A percentile compares a stretch with the other conserved stretches of the same genome.
phyloP scores from a whole-genome alignment of 2,329 filamentous ascomycete genomes.

The Dothidotthia symphoricarpi region DNA sequence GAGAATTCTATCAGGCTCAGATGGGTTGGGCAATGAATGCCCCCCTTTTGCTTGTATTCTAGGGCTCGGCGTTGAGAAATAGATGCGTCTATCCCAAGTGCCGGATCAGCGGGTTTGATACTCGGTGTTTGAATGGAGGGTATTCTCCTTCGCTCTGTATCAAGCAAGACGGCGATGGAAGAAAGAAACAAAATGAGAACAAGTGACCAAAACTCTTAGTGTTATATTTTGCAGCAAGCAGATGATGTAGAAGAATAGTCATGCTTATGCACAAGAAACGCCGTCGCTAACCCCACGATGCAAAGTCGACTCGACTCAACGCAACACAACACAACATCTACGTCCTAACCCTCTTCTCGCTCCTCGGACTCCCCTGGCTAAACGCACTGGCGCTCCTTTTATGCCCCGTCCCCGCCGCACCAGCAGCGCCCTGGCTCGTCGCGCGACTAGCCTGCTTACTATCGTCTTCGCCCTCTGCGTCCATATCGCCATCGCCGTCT shows the following conservation, averaged over 20 bases:
- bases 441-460: constrained; percentile 31
- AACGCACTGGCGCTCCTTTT: constrained; percentile 84
- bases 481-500: constrained; percentile 23
- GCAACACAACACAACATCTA: constrained; percentile 7
- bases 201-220: too few species aligned
- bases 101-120: too few species aligned
- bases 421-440: constrained; percentile 19
- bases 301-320: too few species aligned
- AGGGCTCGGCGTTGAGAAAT: neutral
- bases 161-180: too few species aligned
- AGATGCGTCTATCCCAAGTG: too few species aligned
- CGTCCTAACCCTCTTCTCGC: constrained; percentile 36
- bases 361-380: constrained; percentile 51
- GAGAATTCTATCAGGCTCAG: too few species aligned
- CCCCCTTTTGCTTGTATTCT: neutral
- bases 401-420: constrained; percentile 42
- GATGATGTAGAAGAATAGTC: too few species aligned
- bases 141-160: too few species aligned
- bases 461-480: constrained; percentile 38
- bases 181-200: too few species aligned
- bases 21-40: neutral
- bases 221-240: too few species aligned
- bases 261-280: too few species aligned
- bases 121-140: too few species aligned
- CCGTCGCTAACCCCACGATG: neutral